A percentile compares a stretch with the other conserved stretches of the same genome.
phyloP scores from a whole-genome alignment of 2,329 filamentous ascomycete genomes.

The Macrophomina phaseolina region DNA sequence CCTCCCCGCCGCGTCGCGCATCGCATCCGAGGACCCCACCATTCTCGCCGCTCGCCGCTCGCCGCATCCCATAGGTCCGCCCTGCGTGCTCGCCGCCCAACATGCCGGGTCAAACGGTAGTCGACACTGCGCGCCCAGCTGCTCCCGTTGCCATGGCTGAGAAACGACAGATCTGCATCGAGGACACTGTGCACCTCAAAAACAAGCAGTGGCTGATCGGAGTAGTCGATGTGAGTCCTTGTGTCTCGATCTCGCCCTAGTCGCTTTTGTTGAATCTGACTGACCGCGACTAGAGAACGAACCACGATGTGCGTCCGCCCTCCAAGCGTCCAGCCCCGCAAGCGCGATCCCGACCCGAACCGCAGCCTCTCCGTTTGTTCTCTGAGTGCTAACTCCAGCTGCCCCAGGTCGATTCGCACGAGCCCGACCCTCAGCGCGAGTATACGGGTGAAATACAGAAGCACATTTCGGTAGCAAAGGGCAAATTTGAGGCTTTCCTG shows the following conservation, averaged over 20 bases:
- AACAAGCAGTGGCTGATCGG: slow-evolving; percentile 49
- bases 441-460: slow-evolving; percentile 46
- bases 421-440: slow-evolving; percentile 49
- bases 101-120: slow-evolving; percentile 18
- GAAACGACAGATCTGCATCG: slow-evolving; percentile 40
- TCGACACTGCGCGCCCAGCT: slow-evolving; percentile 1
- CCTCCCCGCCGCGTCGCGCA: slow-evolving; percentile 6
- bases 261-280: slow-evolving; percentile 1
- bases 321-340: slow-evolving; percentile 10
- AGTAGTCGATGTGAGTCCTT: slow-evolving; percentile 47
- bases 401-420: slow-evolving; percentile 52
- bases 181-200: slow-evolving; percentile 51
- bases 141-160: slow-evolving; percentile 13
- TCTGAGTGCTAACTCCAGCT: background rate
- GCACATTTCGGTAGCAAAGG: slow-evolving; percentile 39
- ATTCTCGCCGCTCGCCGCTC: slow-evolving; percentile 9
- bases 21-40: slow-evolving; percentile 8
- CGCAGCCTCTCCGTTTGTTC: background rate
- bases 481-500: slow-evolving; percentile 48
- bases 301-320: slow-evolving; percentile 35
- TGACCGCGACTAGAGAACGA: slow-evolving; percentile 38
- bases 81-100: slow-evolving; percentile 1
- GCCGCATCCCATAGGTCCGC: slow-evolving; percentile 4
- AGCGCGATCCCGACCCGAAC: background rate
- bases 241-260: slow-evolving; percentile 2